These are phyloP conservation scores for Furcasterigmium sp. DNA, from an alignment of 2,329 filamentous ascomycete species.

Conservation along the genomic window DNA sequence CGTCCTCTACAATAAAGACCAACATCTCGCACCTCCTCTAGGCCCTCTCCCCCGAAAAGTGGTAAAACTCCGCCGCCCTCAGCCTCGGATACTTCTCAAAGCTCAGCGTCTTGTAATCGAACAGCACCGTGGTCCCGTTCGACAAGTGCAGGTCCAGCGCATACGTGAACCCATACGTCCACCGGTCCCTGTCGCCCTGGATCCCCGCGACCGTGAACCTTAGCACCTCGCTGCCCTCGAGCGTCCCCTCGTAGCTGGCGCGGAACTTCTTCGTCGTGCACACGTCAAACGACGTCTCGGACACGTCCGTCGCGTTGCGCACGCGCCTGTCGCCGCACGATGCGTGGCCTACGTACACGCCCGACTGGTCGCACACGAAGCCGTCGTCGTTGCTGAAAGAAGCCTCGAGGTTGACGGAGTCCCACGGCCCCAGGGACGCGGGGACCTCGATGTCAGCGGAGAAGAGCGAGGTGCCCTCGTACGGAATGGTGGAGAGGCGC, in stretches of 20 bases:
- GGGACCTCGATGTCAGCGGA: constrained; percentile 6
- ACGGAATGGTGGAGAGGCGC: not conserved
- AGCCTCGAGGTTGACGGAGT: constrained; percentile 5
- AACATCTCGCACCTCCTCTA: too few species aligned
- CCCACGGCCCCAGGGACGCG: constrained; percentile 5
- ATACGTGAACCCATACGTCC: constrained; percentile 4
- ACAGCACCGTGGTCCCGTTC: constrained; percentile 7
- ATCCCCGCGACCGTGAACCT: constrained; percentile 6
- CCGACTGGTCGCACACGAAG: constrained; percentile 8
- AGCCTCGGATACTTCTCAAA: constrained; percentile 8
- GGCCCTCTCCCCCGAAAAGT: constrained; percentile 6
- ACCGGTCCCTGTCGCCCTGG: constrained; percentile 2
- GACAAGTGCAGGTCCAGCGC: constrained; percentile 6
- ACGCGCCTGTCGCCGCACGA: constrained; percentile 6
- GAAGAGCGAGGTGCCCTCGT: constrained; percentile 4
- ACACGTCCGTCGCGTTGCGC: constrained; percentile 1
- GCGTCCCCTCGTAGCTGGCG: constrained; percentile 4
- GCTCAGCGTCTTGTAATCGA: constrained; percentile 2
- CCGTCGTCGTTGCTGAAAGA: constrained; percentile 5
- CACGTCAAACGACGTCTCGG: constrained; percentile 1
- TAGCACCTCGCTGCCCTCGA: constrained; percentile 3
- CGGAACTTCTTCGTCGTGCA: constrained; percentile 7
- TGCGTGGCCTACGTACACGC: constrained; percentile 5
- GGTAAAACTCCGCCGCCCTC: constrained; percentile 1
- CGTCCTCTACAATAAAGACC: too few species aligned